Evolutionary conservation across 2,329 filamentous ascomycete species (phyloP).

Genomic region (Conoideocrella luteorostrata): DNA sequence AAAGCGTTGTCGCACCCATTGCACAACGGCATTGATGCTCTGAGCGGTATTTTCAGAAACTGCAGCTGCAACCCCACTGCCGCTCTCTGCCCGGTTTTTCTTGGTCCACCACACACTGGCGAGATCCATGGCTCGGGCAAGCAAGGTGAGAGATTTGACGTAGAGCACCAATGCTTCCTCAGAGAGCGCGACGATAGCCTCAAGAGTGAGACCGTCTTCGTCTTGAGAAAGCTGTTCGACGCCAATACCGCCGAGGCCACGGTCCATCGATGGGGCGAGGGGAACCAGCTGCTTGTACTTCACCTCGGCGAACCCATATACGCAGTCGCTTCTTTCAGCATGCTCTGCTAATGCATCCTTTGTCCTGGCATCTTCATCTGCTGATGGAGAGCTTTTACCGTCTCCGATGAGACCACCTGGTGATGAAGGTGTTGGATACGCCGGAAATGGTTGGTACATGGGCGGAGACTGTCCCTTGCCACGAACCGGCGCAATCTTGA

Average conservation of each 20-base stretch:
- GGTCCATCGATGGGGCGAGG: constrained; percentile 69
- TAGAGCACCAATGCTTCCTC: constrained; percentile 95
- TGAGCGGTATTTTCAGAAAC: constrained; percentile 48
- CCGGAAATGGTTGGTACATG: constrained; percentile 74
- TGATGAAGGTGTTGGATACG: constrained; percentile 66
- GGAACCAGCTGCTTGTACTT: constrained; percentile 98
- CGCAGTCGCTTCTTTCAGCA: constrained; percentile 88
- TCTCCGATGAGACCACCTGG: constrained; percentile 60
- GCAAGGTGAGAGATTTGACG: constrained; percentile 83
- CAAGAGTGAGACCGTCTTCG: constrained; percentile 74
- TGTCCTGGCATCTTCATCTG: constrained; percentile 72
- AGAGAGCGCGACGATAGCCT: constrained; percentile 79
- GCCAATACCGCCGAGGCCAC: constrained; percentile 59
- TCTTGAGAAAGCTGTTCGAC: constrained; percentile 47
- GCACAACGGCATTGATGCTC: constrained; percentile 86
- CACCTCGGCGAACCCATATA: constrained; percentile 96
- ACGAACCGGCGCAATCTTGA: constrained; percentile 62
- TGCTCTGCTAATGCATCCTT: constrained; percentile 84
- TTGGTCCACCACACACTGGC: constrained; percentile 87
- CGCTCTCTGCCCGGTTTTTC: constrained; percentile 61
- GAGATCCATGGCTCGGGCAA: constrained; percentile 94
- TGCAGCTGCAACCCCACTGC: constrained; percentile 31
- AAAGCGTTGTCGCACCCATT: constrained; percentile 90
- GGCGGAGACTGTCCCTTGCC: constrained; percentile 67
- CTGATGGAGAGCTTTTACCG: constrained; percentile 46